phyloP scores from a whole-genome alignment of 257 asterid species.

The Solanum gracilifrons region DNA sequence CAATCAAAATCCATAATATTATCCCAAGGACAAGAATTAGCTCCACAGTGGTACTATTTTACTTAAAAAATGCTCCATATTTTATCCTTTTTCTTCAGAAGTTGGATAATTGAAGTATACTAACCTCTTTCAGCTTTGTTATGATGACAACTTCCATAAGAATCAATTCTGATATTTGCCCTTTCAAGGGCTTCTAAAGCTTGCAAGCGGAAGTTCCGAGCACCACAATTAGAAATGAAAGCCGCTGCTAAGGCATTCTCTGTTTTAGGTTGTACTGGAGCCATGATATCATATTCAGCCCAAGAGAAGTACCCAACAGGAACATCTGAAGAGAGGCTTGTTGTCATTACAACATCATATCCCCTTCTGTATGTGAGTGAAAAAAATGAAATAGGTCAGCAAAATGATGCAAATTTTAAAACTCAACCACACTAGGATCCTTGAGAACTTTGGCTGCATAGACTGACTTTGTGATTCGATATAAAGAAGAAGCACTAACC shows the following conservation, averaged over 20 bases:
- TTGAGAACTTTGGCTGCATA: not conserved
- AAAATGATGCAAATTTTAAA: not conserved
- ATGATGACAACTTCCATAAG: slow-evolving; percentile 86
- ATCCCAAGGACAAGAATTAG: not conserved
- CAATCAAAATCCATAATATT: not conserved
- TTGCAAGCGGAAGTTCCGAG: slow-evolving; percentile 83
- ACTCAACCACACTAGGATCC: not conserved
- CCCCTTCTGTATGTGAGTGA: slow-evolving; percentile 44
- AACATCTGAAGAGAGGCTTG: slow-evolving; percentile 97
- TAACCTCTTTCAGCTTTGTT: slow-evolving; percentile 77
- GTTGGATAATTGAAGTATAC: not conserved
- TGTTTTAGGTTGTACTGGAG: slow-evolving; percentile 76
- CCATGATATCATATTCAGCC: slow-evolving; percentile 97
- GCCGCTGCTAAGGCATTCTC: slow-evolving; percentile 85
- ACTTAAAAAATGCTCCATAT: not conserved
- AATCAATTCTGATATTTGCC: slow-evolving; percentile 61
- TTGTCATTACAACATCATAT: slow-evolving; percentile 76
- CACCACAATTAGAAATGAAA: slow-evolving; percentile 91
- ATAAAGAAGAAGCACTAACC: not conserved
- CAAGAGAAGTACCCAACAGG: slow-evolving; percentile 99
- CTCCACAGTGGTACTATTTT: not conserved
- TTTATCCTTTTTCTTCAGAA: not conserved
- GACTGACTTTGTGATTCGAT: not conserved
- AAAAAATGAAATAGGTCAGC: not conserved
- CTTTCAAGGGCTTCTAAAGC: slow-evolving; percentile 80